Conservation (phyloP, 2,329 filamentous ascomycete genomes). For the Pseudocercospora fijiensis region DNA sequence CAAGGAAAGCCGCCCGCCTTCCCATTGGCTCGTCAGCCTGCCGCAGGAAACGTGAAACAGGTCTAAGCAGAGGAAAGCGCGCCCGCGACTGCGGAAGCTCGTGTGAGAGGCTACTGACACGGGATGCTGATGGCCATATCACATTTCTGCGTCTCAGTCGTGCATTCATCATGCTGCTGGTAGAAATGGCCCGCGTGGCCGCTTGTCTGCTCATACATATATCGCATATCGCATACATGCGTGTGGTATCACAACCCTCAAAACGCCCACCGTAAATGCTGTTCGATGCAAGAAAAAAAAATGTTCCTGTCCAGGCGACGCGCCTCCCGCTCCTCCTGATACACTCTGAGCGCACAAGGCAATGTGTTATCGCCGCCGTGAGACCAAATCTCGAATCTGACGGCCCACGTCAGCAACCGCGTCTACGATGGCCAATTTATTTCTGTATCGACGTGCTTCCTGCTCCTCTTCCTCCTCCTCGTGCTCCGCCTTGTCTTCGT, state of each 20-base stretch:
- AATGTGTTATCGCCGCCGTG: not conserved
- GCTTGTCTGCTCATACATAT: constrained; percentile 8
- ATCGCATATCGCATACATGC: constrained; percentile 6
- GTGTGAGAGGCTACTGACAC: constrained; percentile 16
- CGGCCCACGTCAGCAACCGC: constrained; percentile 1
- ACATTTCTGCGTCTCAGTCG: constrained; percentile 1
- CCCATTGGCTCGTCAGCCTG: constrained; percentile 5
- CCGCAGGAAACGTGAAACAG: not conserved
- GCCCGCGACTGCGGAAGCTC: constrained; percentile 7
- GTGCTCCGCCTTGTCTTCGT: constrained; percentile 21
- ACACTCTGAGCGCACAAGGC: not conserved
- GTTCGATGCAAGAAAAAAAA: not conserved
- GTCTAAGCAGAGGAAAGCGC: not conserved
- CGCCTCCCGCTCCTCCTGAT: not conserved
- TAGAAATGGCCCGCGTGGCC: not conserved
- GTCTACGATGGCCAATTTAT: not conserved
- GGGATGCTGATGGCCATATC: constrained; percentile 2
- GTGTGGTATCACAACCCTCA: constrained; percentile 1
- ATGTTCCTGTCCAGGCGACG: not conserved
- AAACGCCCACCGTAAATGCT: constrained; percentile 4
- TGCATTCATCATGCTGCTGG: not conserved
- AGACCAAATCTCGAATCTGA: not conserved
- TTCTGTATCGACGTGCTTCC: not conserved
- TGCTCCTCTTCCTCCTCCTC: constrained; percentile 14
- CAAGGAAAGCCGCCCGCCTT: not conserved